Evolutionary conservation across 345 rosid species (phyloP), one percentile per base, ranked within the genome.

Genomic region (Citropsis articulata): DNA sequence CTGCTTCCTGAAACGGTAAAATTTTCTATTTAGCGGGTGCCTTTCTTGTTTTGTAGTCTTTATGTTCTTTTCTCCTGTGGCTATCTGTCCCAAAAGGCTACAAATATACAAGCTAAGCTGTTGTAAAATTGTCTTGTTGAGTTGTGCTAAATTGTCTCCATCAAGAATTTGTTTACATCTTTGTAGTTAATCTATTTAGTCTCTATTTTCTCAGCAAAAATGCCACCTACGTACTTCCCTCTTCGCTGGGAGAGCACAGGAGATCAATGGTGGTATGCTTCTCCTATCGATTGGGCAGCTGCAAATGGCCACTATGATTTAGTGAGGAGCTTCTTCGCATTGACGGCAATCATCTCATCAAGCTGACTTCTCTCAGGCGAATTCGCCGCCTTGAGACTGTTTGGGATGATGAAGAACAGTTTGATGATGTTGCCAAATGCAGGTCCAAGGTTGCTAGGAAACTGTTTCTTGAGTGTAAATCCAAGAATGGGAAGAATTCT

Each of bases 181-280:
- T 61, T 62, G 24, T 45, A 27, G 28, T 56, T 69, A 33, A 42
- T 48, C 66, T 6, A 48, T 31, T 57, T 25, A 31, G 24, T 50
- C 22, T 36, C 22, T 66, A 19, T 48, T 40, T 53, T n/a, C 14
- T 35, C 21, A 55, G 18, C 79, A 50, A 14, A 76, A 71, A 89
- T 92, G 98, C 84, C 94, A 78, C 97, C 93, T 27, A 83, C 83
- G 10, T 87, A 89, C 78, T 92, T 93, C 72, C 98, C 97, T 77
- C 94, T 95, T 66, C 90, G 99, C 1, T 95, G 99, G 94, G 97
- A 92, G 82, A 93, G 97, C 82, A 95, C 97, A 33, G 91, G 95
- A n/a, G 97, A 91, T 70, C 99, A 95, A 67, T 93, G 98, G 99
- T 95, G 99, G 99, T 95, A 87, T 78, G 99, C 98, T 75, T 90